phyloP scores from a whole-genome alignment of 1,284 basidiomycete species.

The Ceratobasidium theobromae region DNA sequence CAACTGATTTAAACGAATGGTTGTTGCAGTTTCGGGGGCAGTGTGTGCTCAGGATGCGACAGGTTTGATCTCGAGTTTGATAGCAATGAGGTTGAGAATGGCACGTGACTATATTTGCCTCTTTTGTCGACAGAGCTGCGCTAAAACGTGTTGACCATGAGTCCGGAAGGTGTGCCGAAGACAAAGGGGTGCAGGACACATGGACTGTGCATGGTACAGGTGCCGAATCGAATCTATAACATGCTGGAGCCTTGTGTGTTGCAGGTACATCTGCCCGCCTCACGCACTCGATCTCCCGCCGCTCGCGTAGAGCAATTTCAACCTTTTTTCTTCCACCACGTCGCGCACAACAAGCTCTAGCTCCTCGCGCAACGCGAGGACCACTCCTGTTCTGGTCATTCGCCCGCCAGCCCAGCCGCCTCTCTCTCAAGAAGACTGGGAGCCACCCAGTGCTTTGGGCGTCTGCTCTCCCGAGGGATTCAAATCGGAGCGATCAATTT shows the following conservation, averaged over 20 bases:
- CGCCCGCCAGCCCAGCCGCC: slow-evolving; percentile 23
- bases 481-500: slow-evolving; percentile 19
- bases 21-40: neutral
- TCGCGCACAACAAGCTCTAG: slow-evolving; percentile 1
- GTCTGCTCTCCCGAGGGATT: slow-evolving; percentile 26
- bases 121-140: neutral
- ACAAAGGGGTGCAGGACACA: neutral
- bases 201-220: neutral
- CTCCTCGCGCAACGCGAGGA: slow-evolving; percentile 12
- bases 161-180: neutral
- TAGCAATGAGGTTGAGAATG: neutral
- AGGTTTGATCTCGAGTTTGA: slow-evolving; percentile 11
- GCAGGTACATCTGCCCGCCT: slow-evolving; percentile 16
- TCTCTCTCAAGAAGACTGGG: slow-evolving; percentile 18
- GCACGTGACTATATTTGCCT: slow-evolving; percentile 19
- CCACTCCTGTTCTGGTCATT: slow-evolving; percentile 22
- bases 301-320: neutral
- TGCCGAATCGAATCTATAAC: neutral
- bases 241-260: neutral
- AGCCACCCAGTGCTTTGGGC: slow-evolving; percentile 10
- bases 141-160: slow-evolving; percentile 9
- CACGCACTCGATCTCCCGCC: neutral
- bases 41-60: neutral
- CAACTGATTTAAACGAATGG: neutral
- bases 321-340: slow-evolving; percentile 8